Evolutionary conservation across 441 rosid species (phyloP), one percentile per base, ranked within the genome.

Genomic region (Raphanus hybrid): DNA sequence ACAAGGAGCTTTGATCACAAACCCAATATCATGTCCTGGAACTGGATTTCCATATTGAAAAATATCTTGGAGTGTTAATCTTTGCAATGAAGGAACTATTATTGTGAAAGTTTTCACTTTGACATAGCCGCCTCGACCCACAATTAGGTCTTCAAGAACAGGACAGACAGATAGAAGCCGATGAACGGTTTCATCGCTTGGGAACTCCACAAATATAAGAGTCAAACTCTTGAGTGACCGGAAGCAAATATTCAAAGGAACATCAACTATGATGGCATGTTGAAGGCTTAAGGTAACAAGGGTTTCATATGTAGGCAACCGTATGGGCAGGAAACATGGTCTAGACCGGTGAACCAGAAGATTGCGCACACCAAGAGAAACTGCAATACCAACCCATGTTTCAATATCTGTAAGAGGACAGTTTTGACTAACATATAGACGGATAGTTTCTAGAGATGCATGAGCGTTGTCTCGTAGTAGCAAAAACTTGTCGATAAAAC

Each of bases 401-500:
- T 3, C 15, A 11, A 58, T 58, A 67, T 66, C 71, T 15, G 12
- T 15, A 12, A 23, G 6, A 34, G 5, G 66, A 16, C 72, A 74
- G 11, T n/a, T 41, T 29, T 3, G 45, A 66, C 23, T 11, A 48
- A 48, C 16, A 2, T 0, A 0, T 65, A 67, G 67, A 5, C 4
- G 1, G 10, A 72, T 27, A 15, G 61, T 11, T 6, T 45, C 20
- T 32, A 48, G 7, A 65, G 41, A 37, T 8, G 18, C 67, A 2
- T 43, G 35, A 11, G 59, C 34, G 12, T 29, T 29, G 32, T 57
- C 26, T 29, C 29, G 66, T 57, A 57, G 23, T 10, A 74, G 65
- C 72, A 74, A 74, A 41, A 66, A 74, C 48, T 27, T 66, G 2
- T 41, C 58, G 39, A 74, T n/a, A 11, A 74, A 57, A 57, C 48